Evolutionary conservation across 1,284 basidiomycete species (phyloP).

Genomic region (Ustilago nuda): DNA sequence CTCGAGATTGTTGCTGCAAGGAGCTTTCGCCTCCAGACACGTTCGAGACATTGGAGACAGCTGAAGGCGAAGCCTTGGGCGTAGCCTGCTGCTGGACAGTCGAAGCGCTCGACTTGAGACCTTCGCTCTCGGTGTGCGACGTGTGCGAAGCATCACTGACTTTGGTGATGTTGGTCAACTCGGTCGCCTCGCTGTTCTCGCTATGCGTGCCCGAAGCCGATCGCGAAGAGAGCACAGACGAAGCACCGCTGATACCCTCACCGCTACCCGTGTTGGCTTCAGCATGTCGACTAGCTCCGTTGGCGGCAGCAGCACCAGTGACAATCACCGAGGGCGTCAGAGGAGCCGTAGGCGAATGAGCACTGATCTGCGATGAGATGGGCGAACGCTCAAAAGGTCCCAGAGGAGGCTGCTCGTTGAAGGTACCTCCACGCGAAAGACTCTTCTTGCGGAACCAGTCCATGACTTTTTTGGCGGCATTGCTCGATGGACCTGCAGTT

Average conservation of each 20-base stretch:
- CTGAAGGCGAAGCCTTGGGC: slow-evolving; percentile 52
- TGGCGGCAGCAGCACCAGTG: slow-evolving; percentile 33
- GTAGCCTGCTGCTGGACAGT: slow-evolving; percentile 63
- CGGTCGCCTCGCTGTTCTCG: slow-evolving; percentile 55
- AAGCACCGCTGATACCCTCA: slow-evolving; percentile 27
- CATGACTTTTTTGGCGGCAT: slow-evolving; percentile 75
- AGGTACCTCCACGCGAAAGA: slow-evolving; percentile 68
- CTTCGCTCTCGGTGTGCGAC: slow-evolving; percentile 35
- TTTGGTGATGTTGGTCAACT: slow-evolving; percentile 43
- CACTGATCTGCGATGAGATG: slow-evolving; percentile 16
- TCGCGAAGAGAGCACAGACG: slow-evolving; percentile 60
- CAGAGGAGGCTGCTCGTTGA: slow-evolving; percentile 61
- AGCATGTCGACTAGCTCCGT: slow-evolving; percentile 26
- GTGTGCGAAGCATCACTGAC: slow-evolving; percentile 31
- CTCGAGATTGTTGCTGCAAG: slow-evolving; percentile 22
- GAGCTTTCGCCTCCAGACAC: slow-evolving; percentile 18
- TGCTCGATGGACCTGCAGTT: slow-evolving; percentile 70
- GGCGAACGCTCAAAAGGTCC: slow-evolving; percentile 50
- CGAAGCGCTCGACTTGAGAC: slow-evolving; percentile 56
- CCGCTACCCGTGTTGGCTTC: slow-evolving; percentile 33
- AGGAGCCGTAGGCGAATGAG: slow-evolving; percentile 11
- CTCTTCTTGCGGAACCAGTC: slow-evolving; percentile 76
- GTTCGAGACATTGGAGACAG: slow-evolving; percentile 35
- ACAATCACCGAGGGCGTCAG: slow-evolving; percentile 48
- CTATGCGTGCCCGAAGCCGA: slow-evolving; percentile 67